Percentiles rank a stretch among this genome's conserved stretches.
phyloP scores from a whole-genome alignment of 345 rosid species.

The Sonneratia alba region DNA sequence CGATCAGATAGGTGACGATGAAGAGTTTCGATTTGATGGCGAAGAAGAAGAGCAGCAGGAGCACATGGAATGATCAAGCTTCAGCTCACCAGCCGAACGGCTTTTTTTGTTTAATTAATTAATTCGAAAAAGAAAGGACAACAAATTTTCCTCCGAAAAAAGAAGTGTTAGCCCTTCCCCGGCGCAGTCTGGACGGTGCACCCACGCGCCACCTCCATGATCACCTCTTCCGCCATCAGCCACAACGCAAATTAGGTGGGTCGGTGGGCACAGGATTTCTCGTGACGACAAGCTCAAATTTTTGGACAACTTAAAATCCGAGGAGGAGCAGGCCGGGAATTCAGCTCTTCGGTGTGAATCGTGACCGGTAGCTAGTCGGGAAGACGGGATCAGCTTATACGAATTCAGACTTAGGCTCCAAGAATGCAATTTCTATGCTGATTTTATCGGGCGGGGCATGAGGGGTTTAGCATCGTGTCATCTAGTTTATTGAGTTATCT shows the following conservation, averaged over 20 bases:
- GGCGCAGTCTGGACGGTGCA: conserved; percentile 1
- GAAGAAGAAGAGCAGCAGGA: not conserved
- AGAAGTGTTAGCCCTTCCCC: not conserved
- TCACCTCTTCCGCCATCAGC: not conserved
- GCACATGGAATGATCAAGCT: not conserved
- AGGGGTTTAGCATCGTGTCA: not conserved
- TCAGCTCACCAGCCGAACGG: conserved; percentile 1
- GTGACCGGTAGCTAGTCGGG: too few relatives aligned
- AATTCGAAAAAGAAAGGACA: not conserved
- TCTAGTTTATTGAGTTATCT: not conserved
- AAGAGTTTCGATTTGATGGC: not conserved
- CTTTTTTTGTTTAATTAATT: not conserved
- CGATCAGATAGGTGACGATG: not conserved
- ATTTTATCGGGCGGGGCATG: not conserved
- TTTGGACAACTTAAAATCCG: too few relatives aligned
- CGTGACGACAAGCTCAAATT: too few relatives aligned
- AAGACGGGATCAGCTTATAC: too few relatives aligned
- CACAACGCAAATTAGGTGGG: not conserved
- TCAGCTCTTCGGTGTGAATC: too few relatives aligned
- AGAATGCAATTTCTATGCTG: too few relatives aligned
- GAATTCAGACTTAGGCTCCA: too few relatives aligned
- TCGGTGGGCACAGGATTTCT: too few relatives aligned
- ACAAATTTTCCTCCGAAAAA: not conserved
- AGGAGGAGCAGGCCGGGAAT: too few relatives aligned
- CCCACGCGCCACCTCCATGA: not conserved